Base-by-base conservation (phyloP, 345 rosid genomes). In the Citrus cavaleriei region DNA sequence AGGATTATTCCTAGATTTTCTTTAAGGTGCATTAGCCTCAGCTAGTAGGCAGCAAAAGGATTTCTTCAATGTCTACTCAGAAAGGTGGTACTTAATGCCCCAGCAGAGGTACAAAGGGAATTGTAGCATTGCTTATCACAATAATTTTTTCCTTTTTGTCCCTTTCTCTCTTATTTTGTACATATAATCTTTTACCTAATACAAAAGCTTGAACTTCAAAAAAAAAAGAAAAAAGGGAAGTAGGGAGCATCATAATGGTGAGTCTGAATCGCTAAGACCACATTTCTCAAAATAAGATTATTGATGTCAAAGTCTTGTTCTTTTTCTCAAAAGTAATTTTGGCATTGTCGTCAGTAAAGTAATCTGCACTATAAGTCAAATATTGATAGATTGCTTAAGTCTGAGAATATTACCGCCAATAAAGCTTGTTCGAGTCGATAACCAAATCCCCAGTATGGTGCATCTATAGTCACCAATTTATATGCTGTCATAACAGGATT, bases 391-490 rank as follows among this genome's bases (percentile, higher is more conserved):
- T 35, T 58, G 54, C 68, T 2, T n/a, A 30, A 62, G 81, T 58
- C 42, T 7, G 38, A 74, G 77, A 72, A 66, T 24, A 21, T 81
- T 91, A 91, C 95, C 84, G 89, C 88, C 55, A 90, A 59, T 78
- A 91, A 83, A 79, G 93, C 93, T 81, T 91, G 95, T 59, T 90
- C 95, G 59, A 91, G 87, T 64, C 92, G 89, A 79, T 86, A 84
- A 76, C 93, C 92, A 57, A 91, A 91, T 42, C 92, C 95, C 93
- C 95, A 91, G 77, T 90, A 91, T 10, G 95, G 95, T 60, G 92
- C 93, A 84, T 91, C 93, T 51, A 90, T 68, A 37, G 86, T 91
- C 51, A 91, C 87, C 86, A 91, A 84, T 70, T 91, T 91, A 74
- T 88, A 91, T 24, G 91, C 93, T 27, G 93, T 91, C 95, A 90